Base-by-base conservation (phyloP, 1,284 basidiomycete species). In the Phellinidium pouzarii region DNA sequence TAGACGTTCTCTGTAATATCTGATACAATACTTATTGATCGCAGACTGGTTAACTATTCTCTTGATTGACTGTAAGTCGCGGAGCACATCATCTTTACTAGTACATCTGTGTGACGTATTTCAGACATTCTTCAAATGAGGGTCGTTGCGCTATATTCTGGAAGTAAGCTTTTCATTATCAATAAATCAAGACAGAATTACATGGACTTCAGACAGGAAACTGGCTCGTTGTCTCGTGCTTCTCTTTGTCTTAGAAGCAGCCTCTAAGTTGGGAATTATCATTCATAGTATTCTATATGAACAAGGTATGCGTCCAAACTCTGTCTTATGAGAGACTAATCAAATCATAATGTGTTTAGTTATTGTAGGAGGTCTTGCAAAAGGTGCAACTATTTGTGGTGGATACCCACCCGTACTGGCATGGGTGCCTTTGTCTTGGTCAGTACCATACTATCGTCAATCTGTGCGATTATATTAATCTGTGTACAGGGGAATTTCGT, bases 21-120 rank as follows among this genome's bases (percentile, higher is more conserved):
- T 19, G 12, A n/a, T 41, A 3, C 20, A 7, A 11, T 9, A 9
- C 47, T 48, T 27, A 41, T 26, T 14, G 8, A 11, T 1, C 20
- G 3, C 26, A 48, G 47, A 48, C 36, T 48, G 47, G 47, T 38
- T 48, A 40, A 48, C 47, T n/a, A 48, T 48, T 6, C 38, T 38
- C 20, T 14, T 48, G 47, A 48, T 48, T 9, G 47, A 48, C 20
- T 48, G 47, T 48, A 37, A 48, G 47, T 38, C n/a, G n/a, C n/a
- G n/a, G 7, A 26, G 17, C 9, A 48, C 20, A 7, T 9, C 14
- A 25, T 12, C 34, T 4, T 8, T 27, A 19, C 31, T 29, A 17
- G 12, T 31, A 20, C 31, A 11, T 19, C 27, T 44, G n/a, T 27
- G 23, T 17, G 12, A 2, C 7, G 7, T 34, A 14, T 41, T 17